Evolutionary conservation across 768 basidiomycete genomes (phyloP).

Genomic region (Trametes maxima): DNA sequence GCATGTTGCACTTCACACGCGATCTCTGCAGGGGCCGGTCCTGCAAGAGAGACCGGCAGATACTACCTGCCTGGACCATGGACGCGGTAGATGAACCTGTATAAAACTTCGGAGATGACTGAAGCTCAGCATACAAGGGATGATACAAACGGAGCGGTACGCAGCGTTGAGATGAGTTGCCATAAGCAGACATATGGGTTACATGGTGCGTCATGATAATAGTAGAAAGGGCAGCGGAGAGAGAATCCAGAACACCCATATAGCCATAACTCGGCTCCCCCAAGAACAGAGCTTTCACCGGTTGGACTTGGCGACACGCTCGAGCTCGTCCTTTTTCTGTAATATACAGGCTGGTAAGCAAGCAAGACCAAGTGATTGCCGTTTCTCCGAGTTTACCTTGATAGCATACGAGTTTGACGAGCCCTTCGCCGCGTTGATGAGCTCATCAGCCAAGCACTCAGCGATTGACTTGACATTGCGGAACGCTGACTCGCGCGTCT

Average conservation of each 20-base stretch:
- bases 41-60: background rate
- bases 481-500: conserved; percentile 99
- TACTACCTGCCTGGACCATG: background rate
- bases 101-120: background rate
- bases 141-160: conserved; percentile 22
- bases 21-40: too few relatives aligned
- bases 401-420: conserved; percentile 99
- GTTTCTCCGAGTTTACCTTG: conserved; percentile 64
- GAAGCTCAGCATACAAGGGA: conserved; percentile 10
- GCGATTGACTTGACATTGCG: conserved; percentile 99
- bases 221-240: conserved; percentile 21
- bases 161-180: conserved; percentile 25
- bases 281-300: conserved; percentile 63
- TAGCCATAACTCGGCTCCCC: conserved; percentile 25
- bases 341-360: conserved; percentile 12
- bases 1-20: too few relatives aligned
- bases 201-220: conserved; percentile 34
- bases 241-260: conserved; percentile 33
- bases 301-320: conserved; percentile 99
- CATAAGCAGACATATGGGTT: conserved; percentile 34
- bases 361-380: background rate
- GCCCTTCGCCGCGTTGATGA: conserved; percentile 99
- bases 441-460: conserved; percentile 98
- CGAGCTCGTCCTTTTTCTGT: conserved; percentile 98
- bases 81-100: background rate